A percentile compares a stretch with the other conserved stretches of the same genome.
phyloP scores from a whole-genome alignment of 345 rosid species.

The Mangifera indica region DNA sequence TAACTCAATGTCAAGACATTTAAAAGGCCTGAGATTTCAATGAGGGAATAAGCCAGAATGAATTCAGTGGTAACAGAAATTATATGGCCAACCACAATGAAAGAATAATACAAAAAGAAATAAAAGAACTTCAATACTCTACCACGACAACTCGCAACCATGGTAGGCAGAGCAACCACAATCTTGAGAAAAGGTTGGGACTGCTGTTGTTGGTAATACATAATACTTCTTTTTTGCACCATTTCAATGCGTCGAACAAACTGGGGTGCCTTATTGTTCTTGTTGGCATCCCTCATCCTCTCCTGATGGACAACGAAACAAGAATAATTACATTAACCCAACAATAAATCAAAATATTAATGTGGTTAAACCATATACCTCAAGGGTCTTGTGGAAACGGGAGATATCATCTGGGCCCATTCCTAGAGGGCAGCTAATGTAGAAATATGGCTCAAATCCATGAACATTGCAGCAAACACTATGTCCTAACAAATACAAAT shows the following conservation, averaged over 20 bases:
- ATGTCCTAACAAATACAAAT: conserved; percentile 50
- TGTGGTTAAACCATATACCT: conserved; percentile 48
- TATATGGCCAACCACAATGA: neutral
- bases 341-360: neutral
- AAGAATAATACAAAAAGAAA: neutral
- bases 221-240: conserved; percentile 80
- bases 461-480: conserved; percentile 95
- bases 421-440: conserved; percentile 81
- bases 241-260: conserved; percentile 59
- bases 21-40: neutral
- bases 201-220: conserved; percentile 86
- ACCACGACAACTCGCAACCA: conserved; percentile 95
- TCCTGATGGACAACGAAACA: conserved; percentile 41
- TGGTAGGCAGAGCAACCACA: conserved; percentile 85
- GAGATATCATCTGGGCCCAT: conserved; percentile 95
- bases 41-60: neutral
- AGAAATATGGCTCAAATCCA: conserved; percentile 97
- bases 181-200: conserved; percentile 85
- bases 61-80: neutral
- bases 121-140: conserved; percentile 20
- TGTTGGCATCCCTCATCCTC: conserved; percentile 75
- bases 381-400: conserved; percentile 69
- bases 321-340: conserved; percentile 3
- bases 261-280: conserved; percentile 59
- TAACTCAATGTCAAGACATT: conserved; percentile 1